Percentiles rank a stretch among this genome's conserved stretches.
Evolutionary conservation across 805 yeast species (phyloP).

Genomic region (Nakazawaea populi): DNA sequence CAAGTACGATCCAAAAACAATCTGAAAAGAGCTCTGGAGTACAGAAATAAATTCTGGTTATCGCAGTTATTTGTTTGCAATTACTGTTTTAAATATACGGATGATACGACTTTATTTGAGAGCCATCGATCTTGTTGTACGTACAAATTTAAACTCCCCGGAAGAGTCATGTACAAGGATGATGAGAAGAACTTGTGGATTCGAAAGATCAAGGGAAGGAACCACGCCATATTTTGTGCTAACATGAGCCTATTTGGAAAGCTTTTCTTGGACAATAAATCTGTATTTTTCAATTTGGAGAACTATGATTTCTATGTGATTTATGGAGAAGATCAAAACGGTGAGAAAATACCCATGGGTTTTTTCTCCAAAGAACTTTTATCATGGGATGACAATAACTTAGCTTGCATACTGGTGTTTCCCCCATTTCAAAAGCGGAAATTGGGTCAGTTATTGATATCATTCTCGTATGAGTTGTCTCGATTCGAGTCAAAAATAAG

Average conservation of each 20-base stretch:
- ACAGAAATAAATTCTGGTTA: slow-evolving; percentile 37
- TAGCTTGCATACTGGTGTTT: slow-evolving; percentile 86
- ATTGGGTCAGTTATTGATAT: slow-evolving; percentile 74
- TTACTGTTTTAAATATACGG: slow-evolving; percentile 78
- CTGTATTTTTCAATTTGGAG: slow-evolving; percentile 75
- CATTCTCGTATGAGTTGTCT: slow-evolving; percentile 77
- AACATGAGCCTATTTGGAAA: slow-evolving; percentile 80
- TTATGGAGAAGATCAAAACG: slow-evolving; percentile 42
- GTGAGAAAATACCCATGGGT: slow-evolving; percentile 61
- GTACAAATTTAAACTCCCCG: slow-evolving; percentile 43
- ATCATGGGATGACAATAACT: slow-evolving; percentile 74
- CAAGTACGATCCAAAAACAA: slow-evolving; percentile 15
- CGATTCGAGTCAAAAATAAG: slow-evolving; percentile 56
- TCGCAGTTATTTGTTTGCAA: slow-evolving; percentile 69
- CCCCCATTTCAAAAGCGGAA: slow-evolving; percentile 86
- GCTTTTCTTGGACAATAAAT: slow-evolving; percentile 83
- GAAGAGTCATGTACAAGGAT: slow-evolving; percentile 64
- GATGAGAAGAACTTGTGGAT: slow-evolving; percentile 43
- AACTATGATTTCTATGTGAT: slow-evolving; percentile 75
- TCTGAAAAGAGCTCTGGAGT: slow-evolving; percentile 14
- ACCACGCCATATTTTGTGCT: slow-evolving; percentile 68
- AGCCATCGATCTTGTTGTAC: slow-evolving; percentile 46
- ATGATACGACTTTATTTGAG: slow-evolving; percentile 34
- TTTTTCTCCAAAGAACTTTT: slow-evolving; percentile 85
- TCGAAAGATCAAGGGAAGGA: slow-evolving; percentile 60